Percentiles rank a stretch among this genome's conserved stretches.
phyloP scores from a whole-genome alignment of 2,329 filamentous ascomycete species.

The Penicillium hordei region DNA sequence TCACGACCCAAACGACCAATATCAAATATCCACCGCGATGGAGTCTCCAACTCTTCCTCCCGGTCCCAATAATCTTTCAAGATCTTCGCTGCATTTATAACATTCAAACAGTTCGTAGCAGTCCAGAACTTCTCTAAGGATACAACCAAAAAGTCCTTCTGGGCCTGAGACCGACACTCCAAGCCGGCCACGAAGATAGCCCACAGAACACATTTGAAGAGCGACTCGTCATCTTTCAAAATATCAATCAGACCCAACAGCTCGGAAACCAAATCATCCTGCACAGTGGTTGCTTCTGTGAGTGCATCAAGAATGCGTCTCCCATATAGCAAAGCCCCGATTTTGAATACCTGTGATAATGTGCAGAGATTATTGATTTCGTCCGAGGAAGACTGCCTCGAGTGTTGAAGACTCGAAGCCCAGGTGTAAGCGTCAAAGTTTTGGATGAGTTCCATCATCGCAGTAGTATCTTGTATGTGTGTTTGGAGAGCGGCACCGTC shows the following conservation, averaged over 20 bases:
- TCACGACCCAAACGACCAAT: constrained; percentile 31
- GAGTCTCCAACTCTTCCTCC: not conserved
- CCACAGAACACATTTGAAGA: constrained; percentile 40
- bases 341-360: constrained; percentile 31
- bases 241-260: constrained; percentile 26
- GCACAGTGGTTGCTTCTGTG: constrained; percentile 7
- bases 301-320: constrained; percentile 33
- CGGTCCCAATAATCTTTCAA: constrained; percentile 30
- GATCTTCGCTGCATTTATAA: constrained; percentile 33
- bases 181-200: constrained; percentile 37
- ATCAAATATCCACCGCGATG: constrained; percentile 31
- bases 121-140: constrained; percentile 33
- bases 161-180: constrained; percentile 26
- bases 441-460: constrained; percentile 21
- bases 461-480: constrained; percentile 13
- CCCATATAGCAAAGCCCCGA: constrained; percentile 34
- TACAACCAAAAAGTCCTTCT: constrained; percentile 25
- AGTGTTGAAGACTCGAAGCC: constrained; percentile 23
- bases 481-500: constrained; percentile 3
- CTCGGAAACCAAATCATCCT: constrained; percentile 25
- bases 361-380: constrained; percentile 25
- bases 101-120: constrained; percentile 35
- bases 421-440: constrained; percentile 31
- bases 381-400: constrained; percentile 12
- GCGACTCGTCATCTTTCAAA: constrained; percentile 23